These are phyloP conservation scores for Letharia columbiana DNA, from an alignment of 495 filamentous ascomycete species.

Conservation along the genomic window DNA sequence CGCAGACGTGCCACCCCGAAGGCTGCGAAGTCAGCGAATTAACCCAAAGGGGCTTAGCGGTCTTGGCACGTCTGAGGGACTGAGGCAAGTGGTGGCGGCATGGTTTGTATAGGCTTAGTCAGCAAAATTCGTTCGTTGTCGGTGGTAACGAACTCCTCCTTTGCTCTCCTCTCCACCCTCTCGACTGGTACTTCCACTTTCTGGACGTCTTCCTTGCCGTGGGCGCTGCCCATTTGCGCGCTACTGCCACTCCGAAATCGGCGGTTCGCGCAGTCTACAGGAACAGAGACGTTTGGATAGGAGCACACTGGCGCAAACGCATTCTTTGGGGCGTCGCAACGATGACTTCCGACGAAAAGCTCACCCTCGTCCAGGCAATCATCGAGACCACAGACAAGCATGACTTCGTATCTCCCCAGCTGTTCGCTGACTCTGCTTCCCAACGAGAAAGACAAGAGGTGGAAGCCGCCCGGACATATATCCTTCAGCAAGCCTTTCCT, in stretches of 20 bases:
- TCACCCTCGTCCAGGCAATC: neutral
- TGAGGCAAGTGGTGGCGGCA: too few species aligned
- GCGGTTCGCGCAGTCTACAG: neutral
- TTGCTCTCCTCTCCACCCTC: neutral
- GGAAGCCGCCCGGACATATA: conserved; percentile 30
- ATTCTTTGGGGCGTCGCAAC: neutral
- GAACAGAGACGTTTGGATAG: too few species aligned
- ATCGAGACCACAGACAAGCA: neutral
- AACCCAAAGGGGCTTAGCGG: too few species aligned
- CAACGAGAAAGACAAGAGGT: conserved; percentile 2
- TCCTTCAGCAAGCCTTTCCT: conserved; percentile 67
- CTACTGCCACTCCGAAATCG: neutral
- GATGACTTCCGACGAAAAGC: neutral
- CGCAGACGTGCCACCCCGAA: too few species aligned
- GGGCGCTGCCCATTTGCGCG: conserved; percentile 1
- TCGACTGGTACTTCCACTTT: neutral
- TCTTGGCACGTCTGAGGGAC: too few species aligned
- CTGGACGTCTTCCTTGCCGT: neutral
- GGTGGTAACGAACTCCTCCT: too few species aligned
- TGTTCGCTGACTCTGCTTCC: neutral
- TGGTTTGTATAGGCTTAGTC: too few species aligned
- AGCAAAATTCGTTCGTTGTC: too few species aligned
- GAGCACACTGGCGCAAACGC: neutral
- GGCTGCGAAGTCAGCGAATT: too few species aligned
- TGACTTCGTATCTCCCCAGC: conserved; percentile 8